phyloP scores from a whole-genome alignment of 2,329 filamentous ascomycete species.

The Hymenoscyphus occultus region DNA sequence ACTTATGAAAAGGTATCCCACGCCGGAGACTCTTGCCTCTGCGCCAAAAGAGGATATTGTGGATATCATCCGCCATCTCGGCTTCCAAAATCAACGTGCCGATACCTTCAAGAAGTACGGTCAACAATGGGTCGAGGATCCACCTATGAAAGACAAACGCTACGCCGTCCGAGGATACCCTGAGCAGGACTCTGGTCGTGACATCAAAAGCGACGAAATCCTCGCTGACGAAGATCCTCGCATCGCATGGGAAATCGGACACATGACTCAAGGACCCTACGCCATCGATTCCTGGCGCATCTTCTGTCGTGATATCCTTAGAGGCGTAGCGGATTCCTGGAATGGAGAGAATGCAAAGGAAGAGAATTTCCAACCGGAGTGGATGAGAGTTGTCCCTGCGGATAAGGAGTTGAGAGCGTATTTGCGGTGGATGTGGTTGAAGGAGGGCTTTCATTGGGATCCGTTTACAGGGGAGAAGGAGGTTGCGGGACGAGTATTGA shows the following conservation, averaged over 20 bases:
- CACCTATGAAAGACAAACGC: slow-evolving; percentile 57
- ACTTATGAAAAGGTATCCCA: slow-evolving; percentile 67
- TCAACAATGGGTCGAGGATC: slow-evolving; percentile 60
- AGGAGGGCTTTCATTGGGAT: slow-evolving; percentile 82
- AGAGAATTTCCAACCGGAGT: slow-evolving; percentile 72
- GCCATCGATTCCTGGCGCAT: slow-evolving; percentile 90
- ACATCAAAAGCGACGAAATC: slow-evolving; percentile 46
- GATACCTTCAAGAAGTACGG: slow-evolving; percentile 68
- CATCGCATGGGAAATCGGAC: slow-evolving; percentile 74
- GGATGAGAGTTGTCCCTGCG: slow-evolving; percentile 77
- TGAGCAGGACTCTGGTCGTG: slow-evolving; percentile 45
- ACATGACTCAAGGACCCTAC: slow-evolving; percentile 79
- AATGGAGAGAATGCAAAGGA: slow-evolving; percentile 51
- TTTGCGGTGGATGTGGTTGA: slow-evolving; percentile 88
- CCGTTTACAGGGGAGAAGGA: slow-evolving; percentile 62
- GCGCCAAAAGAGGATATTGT: slow-evolving; percentile 56
- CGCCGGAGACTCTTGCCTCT: slow-evolving; percentile 57
- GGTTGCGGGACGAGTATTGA: slow-evolving; percentile 51
- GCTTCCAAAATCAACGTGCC: slow-evolving; percentile 67
- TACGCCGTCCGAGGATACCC: slow-evolving; percentile 58
- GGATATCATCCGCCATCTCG: slow-evolving; percentile 64
- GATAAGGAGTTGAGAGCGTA: slow-evolving; percentile 91
- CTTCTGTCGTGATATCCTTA: slow-evolving; percentile 78
- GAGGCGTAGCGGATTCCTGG: slow-evolving; percentile 64
- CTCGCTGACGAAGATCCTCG: slow-evolving; percentile 43